Percentiles rank a stretch among this genome's conserved stretches.
Evolutionary conservation across 495 filamentous ascomycete species (phyloP).

Genomic region (Talaromyces liani): DNA sequence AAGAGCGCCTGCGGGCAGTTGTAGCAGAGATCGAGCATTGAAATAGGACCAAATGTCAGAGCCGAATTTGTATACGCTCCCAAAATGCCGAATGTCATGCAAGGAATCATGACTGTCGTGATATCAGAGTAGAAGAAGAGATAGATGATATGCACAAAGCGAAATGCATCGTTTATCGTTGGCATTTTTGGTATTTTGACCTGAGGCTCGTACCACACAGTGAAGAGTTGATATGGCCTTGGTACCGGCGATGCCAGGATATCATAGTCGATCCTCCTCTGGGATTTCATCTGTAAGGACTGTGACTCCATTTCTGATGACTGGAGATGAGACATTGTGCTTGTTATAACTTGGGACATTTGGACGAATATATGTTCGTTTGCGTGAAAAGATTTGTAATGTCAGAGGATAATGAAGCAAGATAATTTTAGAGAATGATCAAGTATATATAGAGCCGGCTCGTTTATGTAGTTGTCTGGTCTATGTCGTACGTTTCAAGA

Average conservation of each 20-base stretch:
- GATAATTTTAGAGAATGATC: background rate
- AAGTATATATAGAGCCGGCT: background rate
- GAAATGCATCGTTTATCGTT: background rate
- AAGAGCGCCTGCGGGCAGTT: background rate
- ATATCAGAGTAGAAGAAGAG: conserved; percentile 9
- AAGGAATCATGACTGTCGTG: conserved; percentile 6
- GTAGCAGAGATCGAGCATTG: background rate
- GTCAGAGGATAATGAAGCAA: background rate
- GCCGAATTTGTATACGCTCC: conserved; percentile 2
- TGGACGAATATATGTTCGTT: background rate
- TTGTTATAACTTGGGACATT: background rate
- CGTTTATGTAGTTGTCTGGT: background rate
- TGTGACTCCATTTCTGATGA: conserved; percentile 6
- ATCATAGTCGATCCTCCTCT: background rate
- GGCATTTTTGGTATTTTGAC: background rate
- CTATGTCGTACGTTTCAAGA: background rate
- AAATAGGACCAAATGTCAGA: background rate
- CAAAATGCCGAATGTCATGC: conserved; percentile 8
- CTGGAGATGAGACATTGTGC: background rate
- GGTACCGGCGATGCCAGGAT: background rate
- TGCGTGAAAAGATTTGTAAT: background rate
- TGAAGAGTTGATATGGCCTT: background rate
- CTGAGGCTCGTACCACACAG: background rate
- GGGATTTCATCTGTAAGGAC: background rate
- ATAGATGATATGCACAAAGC: conserved; percentile 3